Evolutionary conservation across 2,329 filamentous ascomycete genomes (phyloP).

Genomic region (Fusarium armeniacum): DNA sequence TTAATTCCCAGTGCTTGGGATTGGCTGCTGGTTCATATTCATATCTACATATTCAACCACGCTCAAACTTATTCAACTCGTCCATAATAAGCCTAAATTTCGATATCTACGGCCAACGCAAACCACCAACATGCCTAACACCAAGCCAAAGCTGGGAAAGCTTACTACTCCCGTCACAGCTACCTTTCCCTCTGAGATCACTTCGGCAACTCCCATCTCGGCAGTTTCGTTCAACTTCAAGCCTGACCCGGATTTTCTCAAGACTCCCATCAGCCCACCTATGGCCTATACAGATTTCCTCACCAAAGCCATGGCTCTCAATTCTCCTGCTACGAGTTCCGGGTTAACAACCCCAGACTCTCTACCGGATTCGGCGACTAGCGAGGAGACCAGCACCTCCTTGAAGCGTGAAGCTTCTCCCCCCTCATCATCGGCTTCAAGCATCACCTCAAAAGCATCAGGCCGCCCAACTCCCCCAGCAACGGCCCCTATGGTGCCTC

Average conservation of each 20-base stretch:
- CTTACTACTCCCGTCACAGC: constrained; percentile 74
- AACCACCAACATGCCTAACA: constrained; percentile 62
- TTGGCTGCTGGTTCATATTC: constrained; percentile 47
- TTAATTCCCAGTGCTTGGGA: constrained; percentile 35
- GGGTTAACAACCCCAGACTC: constrained; percentile 64
- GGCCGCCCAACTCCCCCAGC: constrained; percentile 50
- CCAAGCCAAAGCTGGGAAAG: constrained; percentile 72
- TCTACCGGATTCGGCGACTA: constrained; percentile 69
- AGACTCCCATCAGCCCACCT: constrained; percentile 93
- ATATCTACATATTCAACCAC: constrained; percentile 30
- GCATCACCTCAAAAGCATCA: constrained; percentile 50
- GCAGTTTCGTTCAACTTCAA: constrained; percentile 58
- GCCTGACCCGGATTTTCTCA: constrained; percentile 70
- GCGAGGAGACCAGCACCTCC: constrained; percentile 68
- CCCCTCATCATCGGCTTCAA: constrained; percentile 62
- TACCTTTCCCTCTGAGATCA: constrained; percentile 72
- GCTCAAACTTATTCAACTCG: constrained; percentile 34
- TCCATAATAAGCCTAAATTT: constrained; percentile 28
- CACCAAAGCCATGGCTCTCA: constrained; percentile 79
- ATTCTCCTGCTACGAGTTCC: constrained; percentile 74
- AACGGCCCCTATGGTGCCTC: constrained; percentile 58
- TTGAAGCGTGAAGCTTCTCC: constrained; percentile 69
- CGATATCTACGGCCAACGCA: constrained; percentile 23
- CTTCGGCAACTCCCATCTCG: constrained; percentile 76
- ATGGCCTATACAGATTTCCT: constrained; percentile 93